These are phyloP conservation scores for Setaria viridis DNA, from an alignment of 202 grass and related monocot genomes.

Conservation along the genomic window DNA sequence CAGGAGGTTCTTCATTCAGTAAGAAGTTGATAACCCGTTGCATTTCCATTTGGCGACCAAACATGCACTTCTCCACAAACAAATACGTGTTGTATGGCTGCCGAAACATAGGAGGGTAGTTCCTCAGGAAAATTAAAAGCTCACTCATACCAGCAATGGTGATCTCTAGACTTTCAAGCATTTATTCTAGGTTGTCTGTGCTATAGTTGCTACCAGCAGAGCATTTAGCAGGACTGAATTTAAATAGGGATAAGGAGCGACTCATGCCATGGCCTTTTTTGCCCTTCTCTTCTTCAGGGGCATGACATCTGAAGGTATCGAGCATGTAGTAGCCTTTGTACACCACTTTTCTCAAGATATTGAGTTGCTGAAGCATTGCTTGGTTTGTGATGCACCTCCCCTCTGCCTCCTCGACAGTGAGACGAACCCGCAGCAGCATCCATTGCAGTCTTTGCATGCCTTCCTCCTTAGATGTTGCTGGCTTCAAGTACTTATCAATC, in stretches of 20 bases:
- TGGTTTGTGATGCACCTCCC: conserved; percentile 36
- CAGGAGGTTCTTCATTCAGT: neutral
- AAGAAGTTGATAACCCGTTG: conserved; percentile 32
- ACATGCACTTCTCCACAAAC: conserved; percentile 29
- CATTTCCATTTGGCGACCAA: conserved; percentile 34
- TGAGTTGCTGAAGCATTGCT: conserved; percentile 27
- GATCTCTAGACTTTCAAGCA: conserved; percentile 21
- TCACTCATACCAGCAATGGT: neutral
- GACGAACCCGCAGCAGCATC: neutral
- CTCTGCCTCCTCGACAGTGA: conserved; percentile 29
- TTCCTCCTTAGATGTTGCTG: neutral
- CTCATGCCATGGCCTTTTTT: neutral
- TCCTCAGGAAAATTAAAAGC: conserved; percentile 28
- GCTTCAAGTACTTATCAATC: neutral
- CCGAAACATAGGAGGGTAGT: conserved; percentile 23
- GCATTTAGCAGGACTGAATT: conserved; percentile 4
- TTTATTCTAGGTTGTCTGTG: neutral
- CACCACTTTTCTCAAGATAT: conserved; percentile 11
- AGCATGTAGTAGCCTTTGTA: conserved; percentile 30
- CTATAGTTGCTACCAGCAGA: neutral
- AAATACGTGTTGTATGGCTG: conserved; percentile 41
- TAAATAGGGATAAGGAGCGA: neutral
- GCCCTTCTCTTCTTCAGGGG: neutral
- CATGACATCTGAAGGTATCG: neutral
- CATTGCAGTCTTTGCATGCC: neutral